phyloP scores from a whole-genome alignment of 768 basidiomycete genomes.

The Pluteus cervinus region DNA sequence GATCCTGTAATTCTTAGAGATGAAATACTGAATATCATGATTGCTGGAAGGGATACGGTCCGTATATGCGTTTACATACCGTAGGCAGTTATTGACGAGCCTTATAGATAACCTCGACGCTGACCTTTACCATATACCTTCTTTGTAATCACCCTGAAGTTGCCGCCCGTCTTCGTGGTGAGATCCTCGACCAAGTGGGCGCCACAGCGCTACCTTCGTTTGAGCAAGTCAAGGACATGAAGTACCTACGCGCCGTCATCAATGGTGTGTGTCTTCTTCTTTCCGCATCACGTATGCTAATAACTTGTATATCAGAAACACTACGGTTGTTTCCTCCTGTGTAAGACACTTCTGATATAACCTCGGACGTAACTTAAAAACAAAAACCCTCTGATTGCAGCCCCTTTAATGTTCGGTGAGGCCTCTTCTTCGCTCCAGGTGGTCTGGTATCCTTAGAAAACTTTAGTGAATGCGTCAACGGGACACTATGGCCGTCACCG shows the following conservation, averaged over 20 bases:
- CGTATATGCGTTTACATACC: no score
- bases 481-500: constrained; percentile 15
- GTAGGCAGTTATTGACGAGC: no score
- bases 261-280: constrained; percentile 19
- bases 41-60: no score
- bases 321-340: constrained; percentile 19
- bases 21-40: no score
- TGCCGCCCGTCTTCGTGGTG: constrained; percentile 21
- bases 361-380: background rate
- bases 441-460: background rate
- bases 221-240: constrained; percentile 29
- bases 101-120: constrained; percentile 19
- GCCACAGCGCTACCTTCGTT: constrained; percentile 19
- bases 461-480: constrained; percentile 16
- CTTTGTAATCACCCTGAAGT: constrained; percentile 21
- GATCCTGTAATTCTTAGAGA: no score
- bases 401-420: constrained; percentile 11
- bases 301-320: constrained; percentile 11
- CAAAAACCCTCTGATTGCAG: background rate
- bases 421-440: background rate
- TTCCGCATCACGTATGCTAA: background rate
- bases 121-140: constrained; percentile 23
- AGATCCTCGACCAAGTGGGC: constrained; percentile 21
- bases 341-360: constrained; percentile 4
- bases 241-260: constrained; percentile 33